Percentiles rank a stretch among this genome's conserved stretches.
phyloP scores from a whole-genome alignment of 371 early-diverging fungal species.

The Mortierella sp. region DNA sequence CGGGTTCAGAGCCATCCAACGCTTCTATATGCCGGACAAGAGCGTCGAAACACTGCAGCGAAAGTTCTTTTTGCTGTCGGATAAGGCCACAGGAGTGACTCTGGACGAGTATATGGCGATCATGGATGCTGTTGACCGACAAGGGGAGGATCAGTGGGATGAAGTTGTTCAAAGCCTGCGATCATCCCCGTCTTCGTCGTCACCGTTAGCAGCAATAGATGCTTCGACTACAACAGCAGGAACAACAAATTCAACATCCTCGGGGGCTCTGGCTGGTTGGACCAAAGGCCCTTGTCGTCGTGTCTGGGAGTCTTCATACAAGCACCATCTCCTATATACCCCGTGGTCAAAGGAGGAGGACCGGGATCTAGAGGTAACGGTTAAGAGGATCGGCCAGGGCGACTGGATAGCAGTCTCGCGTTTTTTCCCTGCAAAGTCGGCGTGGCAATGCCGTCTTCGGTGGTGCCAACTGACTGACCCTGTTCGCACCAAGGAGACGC shows the following conservation, averaged over 20 bases:
- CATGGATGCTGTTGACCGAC: slow-evolving; percentile 41
- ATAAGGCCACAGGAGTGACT: slow-evolving; percentile 39
- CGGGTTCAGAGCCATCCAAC: slow-evolving; percentile 31
- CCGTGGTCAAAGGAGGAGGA: slow-evolving; percentile 41
- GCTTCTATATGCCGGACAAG: slow-evolving; percentile 31
- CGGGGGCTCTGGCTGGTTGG: slow-evolving; percentile 19
- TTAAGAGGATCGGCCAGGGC: slow-evolving; percentile 16
- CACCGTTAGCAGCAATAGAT: neutral
- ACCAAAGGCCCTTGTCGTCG: slow-evolving; percentile 50
- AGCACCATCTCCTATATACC: slow-evolving; percentile 31
- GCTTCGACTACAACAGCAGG: neutral
- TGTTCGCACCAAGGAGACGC: neutral
- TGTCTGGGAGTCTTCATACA: slow-evolving; percentile 47
- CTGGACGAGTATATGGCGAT: slow-evolving; percentile 46
- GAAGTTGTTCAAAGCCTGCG: slow-evolving; percentile 26
- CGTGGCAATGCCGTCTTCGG: slow-evolving; percentile 52
- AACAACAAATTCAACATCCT: neutral
- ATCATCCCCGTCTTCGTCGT: neutral
- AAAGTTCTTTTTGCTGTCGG: slow-evolving; percentile 46
- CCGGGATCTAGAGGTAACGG: slow-evolving; percentile 24
- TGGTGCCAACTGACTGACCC: slow-evolving; percentile 50
- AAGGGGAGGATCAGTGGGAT: slow-evolving; percentile 43
- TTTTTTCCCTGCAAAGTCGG: slow-evolving; percentile 47
- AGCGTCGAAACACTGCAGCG: slow-evolving; percentile 7
- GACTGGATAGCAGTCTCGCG: slow-evolving; percentile 32